Percentiles rank a stretch among this genome's conserved stretches.
Conservation (phyloP, 2,329 filamentous ascomycete species). For the Trichoderma afroharzianum region DNA sequence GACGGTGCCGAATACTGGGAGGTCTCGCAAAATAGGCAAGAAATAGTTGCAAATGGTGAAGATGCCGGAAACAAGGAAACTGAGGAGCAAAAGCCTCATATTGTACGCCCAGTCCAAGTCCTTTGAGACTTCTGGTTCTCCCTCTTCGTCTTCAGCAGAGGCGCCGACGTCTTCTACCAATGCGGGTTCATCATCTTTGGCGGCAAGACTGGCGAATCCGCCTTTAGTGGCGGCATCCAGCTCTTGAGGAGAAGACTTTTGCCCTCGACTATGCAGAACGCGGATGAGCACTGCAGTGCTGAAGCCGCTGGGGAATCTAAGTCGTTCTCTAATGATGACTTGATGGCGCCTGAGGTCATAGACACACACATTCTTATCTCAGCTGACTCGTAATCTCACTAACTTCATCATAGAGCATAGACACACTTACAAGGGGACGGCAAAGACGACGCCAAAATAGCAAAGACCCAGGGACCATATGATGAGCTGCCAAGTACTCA, state of each 20-base stretch:
- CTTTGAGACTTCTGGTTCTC: conserved; percentile 34
- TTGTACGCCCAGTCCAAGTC: conserved; percentile 42
- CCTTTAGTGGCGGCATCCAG: conserved; percentile 37
- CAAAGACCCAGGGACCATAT: conserved; percentile 91
- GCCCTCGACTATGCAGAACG: conserved; percentile 69
- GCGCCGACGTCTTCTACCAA: conserved; percentile 26
- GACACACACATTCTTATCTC: neutral
- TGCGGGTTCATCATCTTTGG: conserved; percentile 25
- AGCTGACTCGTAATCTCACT: neutral
- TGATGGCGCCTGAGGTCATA: conserved; percentile 59
- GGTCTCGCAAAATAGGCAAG: conserved; percentile 73
- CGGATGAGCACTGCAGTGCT: conserved; percentile 92
- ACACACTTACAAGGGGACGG: conserved; percentile 67
- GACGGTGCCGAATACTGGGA: conserved; percentile 78
- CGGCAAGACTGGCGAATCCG: conserved; percentile 42
- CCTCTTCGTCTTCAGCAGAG: conserved; percentile 15
- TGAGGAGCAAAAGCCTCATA: conserved; percentile 52
- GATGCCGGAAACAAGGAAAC: conserved; percentile 56
- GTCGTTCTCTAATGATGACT: conserved; percentile 86
- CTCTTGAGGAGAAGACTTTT: conserved; percentile 31
- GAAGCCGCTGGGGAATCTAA: conserved; percentile 93
- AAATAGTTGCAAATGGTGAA: conserved; percentile 88
- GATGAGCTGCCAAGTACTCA: conserved; percentile 73
- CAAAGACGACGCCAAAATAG: conserved; percentile 96
- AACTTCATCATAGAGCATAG: neutral